phyloP scores from a whole-genome alignment of 768 basidiomycete species.

The Chalciporus sphaerocephalus region DNA sequence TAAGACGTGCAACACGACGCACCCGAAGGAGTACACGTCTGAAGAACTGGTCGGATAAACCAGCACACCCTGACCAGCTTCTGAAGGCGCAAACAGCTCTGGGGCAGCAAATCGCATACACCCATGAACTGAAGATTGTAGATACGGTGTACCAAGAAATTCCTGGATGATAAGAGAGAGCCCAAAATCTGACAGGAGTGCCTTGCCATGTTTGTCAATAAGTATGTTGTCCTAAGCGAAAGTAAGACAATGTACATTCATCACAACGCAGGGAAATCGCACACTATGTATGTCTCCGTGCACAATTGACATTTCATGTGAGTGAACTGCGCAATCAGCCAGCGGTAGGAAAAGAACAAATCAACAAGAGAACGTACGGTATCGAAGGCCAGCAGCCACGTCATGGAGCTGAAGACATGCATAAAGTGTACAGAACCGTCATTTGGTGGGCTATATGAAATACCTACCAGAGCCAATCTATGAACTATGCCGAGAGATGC shows the following conservation, averaged over 20 bases:
- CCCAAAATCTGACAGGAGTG: slow-evolving; percentile 42
- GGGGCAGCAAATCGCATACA: slow-evolving; percentile 44
- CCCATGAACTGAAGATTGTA: slow-evolving; percentile 31
- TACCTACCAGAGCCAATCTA: background rate
- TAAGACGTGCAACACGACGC: slow-evolving; percentile 22
- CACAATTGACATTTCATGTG: background rate
- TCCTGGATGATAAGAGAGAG: slow-evolving; percentile 38
- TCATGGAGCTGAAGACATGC: background rate
- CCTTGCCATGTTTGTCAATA: slow-evolving; percentile 38
- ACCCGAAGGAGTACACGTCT: slow-evolving; percentile 15
- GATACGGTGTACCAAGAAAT: slow-evolving; percentile 28
- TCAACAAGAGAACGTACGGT: slow-evolving; percentile 1
- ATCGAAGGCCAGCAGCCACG: slow-evolving; percentile 1
- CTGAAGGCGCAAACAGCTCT: slow-evolving; percentile 22
- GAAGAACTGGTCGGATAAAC: slow-evolving; percentile 1
- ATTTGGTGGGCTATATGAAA: background rate
- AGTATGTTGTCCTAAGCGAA: slow-evolving; percentile 36
- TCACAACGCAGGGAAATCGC: background rate
- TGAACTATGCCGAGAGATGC: slow-evolving; percentile 2
- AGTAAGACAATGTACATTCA: background rate
- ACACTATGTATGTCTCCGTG: slow-evolving; percentile 7
- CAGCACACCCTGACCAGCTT: slow-evolving; percentile 16
- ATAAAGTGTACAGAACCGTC: background rate
- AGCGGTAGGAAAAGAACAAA: background rate
- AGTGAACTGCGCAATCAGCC: slow-evolving; percentile 1